A percentile compares a stretch with the other conserved stretches of the same genome.
phyloP scores from a whole-genome alignment of 352 stramenopile genomes.

The Pythium rhizo-oryzae region DNA sequence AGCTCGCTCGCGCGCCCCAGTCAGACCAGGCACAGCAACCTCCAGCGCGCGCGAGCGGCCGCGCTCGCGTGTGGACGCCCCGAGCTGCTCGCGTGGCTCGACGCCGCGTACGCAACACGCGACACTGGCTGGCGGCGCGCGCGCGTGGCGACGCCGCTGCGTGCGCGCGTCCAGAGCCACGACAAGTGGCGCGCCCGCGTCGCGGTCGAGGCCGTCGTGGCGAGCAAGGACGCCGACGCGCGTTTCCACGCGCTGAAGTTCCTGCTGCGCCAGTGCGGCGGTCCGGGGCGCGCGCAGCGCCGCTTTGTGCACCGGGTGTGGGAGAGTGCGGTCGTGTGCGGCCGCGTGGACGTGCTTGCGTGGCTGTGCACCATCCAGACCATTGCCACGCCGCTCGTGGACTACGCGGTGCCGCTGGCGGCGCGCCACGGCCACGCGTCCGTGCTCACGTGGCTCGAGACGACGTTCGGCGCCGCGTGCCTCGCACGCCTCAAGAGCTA shows the following conservation, averaged over 20 bases:
- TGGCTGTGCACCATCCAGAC: neutral
- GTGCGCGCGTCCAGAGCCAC: neutral
- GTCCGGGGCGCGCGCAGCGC: neutral
- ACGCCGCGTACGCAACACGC: neutral
- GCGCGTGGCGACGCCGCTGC: neutral
- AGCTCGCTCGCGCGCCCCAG: neutral
- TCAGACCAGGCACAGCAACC: too few species aligned
- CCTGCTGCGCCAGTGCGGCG: neutral
- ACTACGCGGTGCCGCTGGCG: neutral
- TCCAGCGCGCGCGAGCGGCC: neutral
- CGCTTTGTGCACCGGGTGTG: neutral
- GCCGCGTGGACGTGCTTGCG: neutral
- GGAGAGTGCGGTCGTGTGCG: neutral
- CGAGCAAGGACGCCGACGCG: neutral
- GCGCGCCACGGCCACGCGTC: neutral
- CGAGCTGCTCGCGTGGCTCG: neutral
- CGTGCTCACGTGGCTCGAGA: conserved; percentile 1
- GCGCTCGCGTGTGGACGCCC: neutral
- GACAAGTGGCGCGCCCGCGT: neutral
- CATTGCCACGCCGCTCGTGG: neutral
- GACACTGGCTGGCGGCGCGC: neutral
- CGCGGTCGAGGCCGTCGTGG: neutral
- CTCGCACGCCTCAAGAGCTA: neutral
- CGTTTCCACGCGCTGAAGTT: neutral
- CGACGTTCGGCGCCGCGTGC: neutral